phyloP scores from a whole-genome alignment of 108 stramenopile genomes.

The Cylindrotheca closterium region DNA sequence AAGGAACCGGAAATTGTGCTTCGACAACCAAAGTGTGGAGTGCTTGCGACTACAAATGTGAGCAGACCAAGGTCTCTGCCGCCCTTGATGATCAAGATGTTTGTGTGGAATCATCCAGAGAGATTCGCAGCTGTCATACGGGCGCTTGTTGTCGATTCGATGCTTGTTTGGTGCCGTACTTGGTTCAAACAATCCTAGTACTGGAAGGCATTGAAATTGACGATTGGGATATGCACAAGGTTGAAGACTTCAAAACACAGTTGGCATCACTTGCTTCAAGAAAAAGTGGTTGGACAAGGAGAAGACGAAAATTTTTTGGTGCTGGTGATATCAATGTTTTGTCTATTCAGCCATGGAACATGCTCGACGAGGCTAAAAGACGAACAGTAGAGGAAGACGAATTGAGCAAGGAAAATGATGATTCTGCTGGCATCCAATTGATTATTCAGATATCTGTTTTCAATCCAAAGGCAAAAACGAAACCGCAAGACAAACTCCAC shows the following conservation, averaged over 20 bases:
- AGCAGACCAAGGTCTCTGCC: conserved; percentile 51
- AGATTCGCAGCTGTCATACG: conserved; percentile 63
- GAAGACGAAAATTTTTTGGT: conserved; percentile 6
- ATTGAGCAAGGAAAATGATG: background rate
- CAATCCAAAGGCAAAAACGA: conserved; percentile 34
- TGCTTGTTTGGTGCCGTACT: conserved; percentile 69
- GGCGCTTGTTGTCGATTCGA: conserved; percentile 69
- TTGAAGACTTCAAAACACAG: conserved; percentile 20
- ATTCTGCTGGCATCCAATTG: conserved; percentile 24
- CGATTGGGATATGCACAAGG: conserved; percentile 13
- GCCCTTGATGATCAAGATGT: conserved; percentile 31
- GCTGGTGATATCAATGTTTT: conserved; percentile 49
- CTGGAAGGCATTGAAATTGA: conserved; percentile 34
- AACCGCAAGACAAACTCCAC: background rate
- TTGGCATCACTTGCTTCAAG: conserved; percentile 14
- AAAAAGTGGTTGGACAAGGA: conserved; percentile 5
- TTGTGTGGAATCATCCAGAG: conserved; percentile 56
- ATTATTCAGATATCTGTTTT: conserved; percentile 43
- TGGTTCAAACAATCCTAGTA: conserved; percentile 69
- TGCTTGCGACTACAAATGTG: conserved; percentile 69
- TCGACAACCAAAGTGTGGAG: conserved; percentile 52
- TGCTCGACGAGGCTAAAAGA: conserved; percentile 2
- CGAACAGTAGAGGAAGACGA: conserved; percentile 1
- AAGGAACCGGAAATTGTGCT: conserved; percentile 9
- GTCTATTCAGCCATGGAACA: conserved; percentile 39